Evolutionary conservation across 768 basidiomycete genomes (phyloP), one percentile per base, ranked within the genome.

Genomic region (Mycena indigotica): DNA sequence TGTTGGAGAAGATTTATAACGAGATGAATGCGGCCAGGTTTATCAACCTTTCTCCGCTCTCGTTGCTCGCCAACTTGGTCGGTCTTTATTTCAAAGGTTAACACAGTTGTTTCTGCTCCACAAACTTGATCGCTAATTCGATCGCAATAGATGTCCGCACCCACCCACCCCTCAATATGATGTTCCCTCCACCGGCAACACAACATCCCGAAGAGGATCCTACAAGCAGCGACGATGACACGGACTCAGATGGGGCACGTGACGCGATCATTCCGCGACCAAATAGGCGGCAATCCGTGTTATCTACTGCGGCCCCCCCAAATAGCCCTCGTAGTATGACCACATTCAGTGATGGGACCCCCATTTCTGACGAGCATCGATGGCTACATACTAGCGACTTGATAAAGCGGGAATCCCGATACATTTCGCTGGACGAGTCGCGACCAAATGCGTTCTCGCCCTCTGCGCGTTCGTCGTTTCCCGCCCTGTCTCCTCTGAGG

Each of bases 21-120:
- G 84, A 86, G 61, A 85, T 87, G 83, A 85, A 89, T 25, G 81
- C 81, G 4, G 75, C 82, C 15, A 74, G 87, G 30, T 90, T 88
- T 64, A 84, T 91, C 64, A 90, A 90, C 66, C 70, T 81, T 2
- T 72, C 82, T 23, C 88, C 89, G 2, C 67, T 89, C 16, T 84
- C 86, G 1, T 62, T 90, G 39, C 70, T 91, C 50, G 73, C 77
- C 15, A 86, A 84, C 60, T 74, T 77, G 6, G 69, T 91, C 17
- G 78, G 80, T 15, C 65, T 83, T 53, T 80, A 88, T 71, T 87
- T 91, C 65, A 79, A 77, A 71, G 84, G 89, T 85, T 57, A 59
- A 75, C 67, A 53, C 50, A 13, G 41, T 8, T 19, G 21, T 16
- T 44, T 52, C 57, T n/a, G n/a, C n/a, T 23, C 23, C 23, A 48